Percentiles rank a stretch among this genome's conserved stretches.
phyloP scores from a whole-genome alignment of 225 moss, liverwort and hornwort genomes.

The Pleurozium schreberi region DNA sequence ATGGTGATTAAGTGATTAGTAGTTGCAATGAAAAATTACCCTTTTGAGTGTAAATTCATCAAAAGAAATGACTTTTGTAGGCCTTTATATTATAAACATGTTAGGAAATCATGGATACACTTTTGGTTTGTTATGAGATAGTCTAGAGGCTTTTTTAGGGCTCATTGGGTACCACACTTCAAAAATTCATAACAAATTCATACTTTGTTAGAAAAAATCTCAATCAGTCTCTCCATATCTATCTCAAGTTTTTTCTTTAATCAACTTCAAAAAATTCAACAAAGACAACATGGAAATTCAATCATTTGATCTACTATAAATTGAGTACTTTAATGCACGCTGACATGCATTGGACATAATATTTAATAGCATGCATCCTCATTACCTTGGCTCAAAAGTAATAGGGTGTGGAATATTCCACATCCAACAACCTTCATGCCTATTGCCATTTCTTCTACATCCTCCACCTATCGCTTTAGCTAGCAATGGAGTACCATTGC shows the following conservation, averaged over 20 bases:
- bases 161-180: neutral
- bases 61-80: neutral
- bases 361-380: neutral
- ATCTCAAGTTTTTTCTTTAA: neutral
- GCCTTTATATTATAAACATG: fast-evolving
- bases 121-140: no score
- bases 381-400: neutral
- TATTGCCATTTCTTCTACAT: neutral
- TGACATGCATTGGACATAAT: fast-evolving
- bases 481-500: neutral
- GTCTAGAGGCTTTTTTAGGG: neutral
- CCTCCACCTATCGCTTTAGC: no score
- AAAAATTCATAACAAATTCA: neutral
- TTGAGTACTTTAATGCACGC: neutral
- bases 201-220: neutral
- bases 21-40: neutral
- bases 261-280: no score
- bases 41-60: neutral
- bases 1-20: neutral
- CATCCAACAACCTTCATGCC: neutral
- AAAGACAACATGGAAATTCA: fast-evolving
- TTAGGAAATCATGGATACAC: neutral
- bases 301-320: neutral
- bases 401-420: neutral
- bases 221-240: fast-evolving